Percentiles rank a stretch among this genome's conserved stretches.
Evolutionary conservation across 2,329 filamentous ascomycete genomes (phyloP).

Genomic region (Aspergillus floridensis): DNA sequence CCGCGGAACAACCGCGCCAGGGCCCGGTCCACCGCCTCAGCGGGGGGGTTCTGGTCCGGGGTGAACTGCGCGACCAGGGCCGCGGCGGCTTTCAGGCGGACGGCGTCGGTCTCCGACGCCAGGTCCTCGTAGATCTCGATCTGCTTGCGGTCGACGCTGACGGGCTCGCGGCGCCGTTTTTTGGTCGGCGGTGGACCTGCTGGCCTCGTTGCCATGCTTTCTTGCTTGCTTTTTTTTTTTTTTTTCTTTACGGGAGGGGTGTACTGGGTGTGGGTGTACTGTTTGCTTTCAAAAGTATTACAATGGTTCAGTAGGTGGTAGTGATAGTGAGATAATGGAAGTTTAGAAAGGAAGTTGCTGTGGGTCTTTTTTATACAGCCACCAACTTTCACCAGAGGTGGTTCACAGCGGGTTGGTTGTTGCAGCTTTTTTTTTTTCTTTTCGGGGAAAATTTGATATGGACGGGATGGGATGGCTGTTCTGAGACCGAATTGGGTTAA

Average conservation of each 20-base stretch:
- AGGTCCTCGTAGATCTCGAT: slow-evolving; percentile 52
- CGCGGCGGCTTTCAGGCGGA: slow-evolving; percentile 46
- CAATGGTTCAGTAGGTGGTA: no score
- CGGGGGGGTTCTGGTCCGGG: slow-evolving; percentile 37
- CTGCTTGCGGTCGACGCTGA: slow-evolving; percentile 45
- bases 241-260: no score
- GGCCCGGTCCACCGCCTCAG: slow-evolving; percentile 42
- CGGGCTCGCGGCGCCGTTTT: slow-evolving; percentile 43
- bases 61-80: slow-evolving; percentile 46
- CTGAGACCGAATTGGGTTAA: no score
- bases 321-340: no score
- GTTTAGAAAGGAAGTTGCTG: no score
- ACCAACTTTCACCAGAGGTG: no score
- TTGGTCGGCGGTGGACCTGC: slow-evolving; percentile 15
- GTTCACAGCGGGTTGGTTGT: no score
- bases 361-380: no score
- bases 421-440: neutral
- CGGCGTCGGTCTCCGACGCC: slow-evolving; percentile 46
- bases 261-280: neutral
- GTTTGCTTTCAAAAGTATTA: no score
- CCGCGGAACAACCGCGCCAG: slow-evolving; percentile 74
- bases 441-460: slow-evolving; percentile 19
- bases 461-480: no score
- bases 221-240: no score
- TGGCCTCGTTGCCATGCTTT: slow-evolving; percentile 25